Evolutionary conservation across 2,329 filamentous ascomycete species (phyloP).

Genomic region (Trichoderma semiorbis): DNA sequence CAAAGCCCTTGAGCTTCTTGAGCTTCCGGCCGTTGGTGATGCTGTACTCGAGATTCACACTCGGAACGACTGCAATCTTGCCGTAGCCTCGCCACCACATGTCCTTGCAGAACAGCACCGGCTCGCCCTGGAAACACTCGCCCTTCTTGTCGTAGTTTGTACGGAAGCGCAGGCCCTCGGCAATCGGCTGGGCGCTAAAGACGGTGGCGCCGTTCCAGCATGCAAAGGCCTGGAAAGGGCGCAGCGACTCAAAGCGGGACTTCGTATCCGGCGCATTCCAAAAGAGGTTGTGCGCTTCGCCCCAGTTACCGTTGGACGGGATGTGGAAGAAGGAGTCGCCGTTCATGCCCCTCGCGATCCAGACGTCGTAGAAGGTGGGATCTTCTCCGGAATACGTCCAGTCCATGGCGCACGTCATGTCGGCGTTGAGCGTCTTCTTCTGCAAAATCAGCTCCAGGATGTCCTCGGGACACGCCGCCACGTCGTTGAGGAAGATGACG

Average conservation of each 20-base stretch:
- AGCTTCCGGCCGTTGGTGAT: slow-evolving; percentile 42
- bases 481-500: slow-evolving; percentile 53
- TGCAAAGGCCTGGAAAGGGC: slow-evolving; percentile 58
- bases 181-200: slow-evolving; percentile 46
- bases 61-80: slow-evolving; percentile 54
- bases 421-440: slow-evolving; percentile 41
- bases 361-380: slow-evolving; percentile 56
- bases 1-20: slow-evolving; percentile 50
- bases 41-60: slow-evolving; percentile 54
- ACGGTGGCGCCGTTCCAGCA: slow-evolving; percentile 59
- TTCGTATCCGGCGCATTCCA: slow-evolving; percentile 43
- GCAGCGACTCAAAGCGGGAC: slow-evolving; percentile 31
- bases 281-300: slow-evolving; percentile 49
- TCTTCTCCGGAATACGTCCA: slow-evolving; percentile 46
- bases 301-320: slow-evolving; percentile 47
- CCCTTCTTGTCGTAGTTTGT: slow-evolving; percentile 23
- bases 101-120: slow-evolving; percentile 55
- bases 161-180: slow-evolving; percentile 46
- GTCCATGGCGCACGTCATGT: slow-evolving; percentile 59
- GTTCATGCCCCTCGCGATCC: slow-evolving; percentile 49
- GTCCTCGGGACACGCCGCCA: slow-evolving; percentile 51
- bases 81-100: slow-evolving; percentile 49
- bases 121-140: slow-evolving; percentile 55
- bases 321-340: slow-evolving; percentile 57
- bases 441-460: slow-evolving; percentile 55